Evolutionary conservation across 2,329 filamentous ascomycete species (phyloP), one percentile per base, ranked within the genome.

Genomic region (Sporothrix phasma): DNA sequence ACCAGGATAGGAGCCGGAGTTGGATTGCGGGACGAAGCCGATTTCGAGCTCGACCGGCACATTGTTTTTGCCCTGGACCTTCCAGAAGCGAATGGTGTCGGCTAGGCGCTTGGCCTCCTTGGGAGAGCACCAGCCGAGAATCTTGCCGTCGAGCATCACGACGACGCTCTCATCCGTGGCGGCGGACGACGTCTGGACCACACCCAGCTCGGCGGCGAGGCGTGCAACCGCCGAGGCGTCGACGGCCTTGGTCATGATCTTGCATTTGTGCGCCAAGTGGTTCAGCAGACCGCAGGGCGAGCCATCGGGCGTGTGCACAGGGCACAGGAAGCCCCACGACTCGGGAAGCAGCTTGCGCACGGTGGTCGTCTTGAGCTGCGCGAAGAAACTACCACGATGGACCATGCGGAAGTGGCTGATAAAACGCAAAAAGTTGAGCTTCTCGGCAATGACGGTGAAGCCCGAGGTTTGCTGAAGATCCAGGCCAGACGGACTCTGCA

Each of bases 381-480:
- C 94, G 75, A 99, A 99, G 83, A 99, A 99, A 73, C 91, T 94
- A 80, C 94, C 94, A 86, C 94, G 87, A 79, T 99, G 94, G 65
- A 99, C 91, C 92, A 97, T 97, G 69, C 94, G 89, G 66, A 99
- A 99, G 76, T 99, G 94, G 75, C 90, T 94, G 78, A 99, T 96
- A 78, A 97, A 99, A 71, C 94, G 90, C 72, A 96, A 86, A 74
- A 97, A 99, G 78, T 99, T 99, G 74, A 99, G 93, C 81, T 97
- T 97, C 74, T 99, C 94, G 2, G 94, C 94, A 61, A 97, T 92
- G 60, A 99, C 92, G 0, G 91, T 96, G 75, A 96, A 99, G 67
- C 94, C 94, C 13, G 93, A 94, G 0, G 88, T 88, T 76, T 99
- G 94, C 73, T 97, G 94, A 71, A 97, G 76, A 81, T 99, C 94